Percentiles rank a stretch among this genome's conserved stretches.
Conservation (phyloP, 108 stramenopile genomes). For the Nitzschia sp. region DNA sequence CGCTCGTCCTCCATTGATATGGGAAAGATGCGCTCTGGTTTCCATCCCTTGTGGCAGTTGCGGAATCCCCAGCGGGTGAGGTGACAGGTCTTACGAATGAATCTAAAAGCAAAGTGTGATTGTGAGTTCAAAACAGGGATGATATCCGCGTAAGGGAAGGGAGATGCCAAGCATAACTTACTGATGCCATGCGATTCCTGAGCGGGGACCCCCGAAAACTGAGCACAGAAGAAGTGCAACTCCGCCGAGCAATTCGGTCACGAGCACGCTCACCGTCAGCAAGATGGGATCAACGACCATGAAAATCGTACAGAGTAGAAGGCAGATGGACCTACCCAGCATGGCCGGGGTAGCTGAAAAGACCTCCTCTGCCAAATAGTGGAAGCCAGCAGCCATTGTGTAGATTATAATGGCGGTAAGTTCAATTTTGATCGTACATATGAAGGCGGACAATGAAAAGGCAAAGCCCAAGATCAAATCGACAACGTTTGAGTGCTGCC, state of each 20-base stretch:
- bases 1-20: conserved; percentile 8
- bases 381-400: conserved; percentile 7
- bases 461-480: conserved; percentile 11
- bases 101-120: neutral
- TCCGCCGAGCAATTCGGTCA: conserved; percentile 22
- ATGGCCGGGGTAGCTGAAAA: neutral
- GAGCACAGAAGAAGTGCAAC: conserved; percentile 19
- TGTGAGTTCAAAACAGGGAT: neutral
- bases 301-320: neutral
- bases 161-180: neutral
- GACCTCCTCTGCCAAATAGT: conserved; percentile 13
- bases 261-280: conserved; percentile 6
- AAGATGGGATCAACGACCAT: conserved; percentile 17
- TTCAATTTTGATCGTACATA: conserved; percentile 12
- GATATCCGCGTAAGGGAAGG: neutral
- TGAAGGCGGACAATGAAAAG: neutral
- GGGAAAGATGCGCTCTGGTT: conserved; percentile 16
- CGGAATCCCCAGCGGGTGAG: conserved; percentile 29
- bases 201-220: conserved; percentile 12
- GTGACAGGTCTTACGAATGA: conserved; percentile 24
- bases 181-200: conserved; percentile 23
- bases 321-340: conserved; percentile 7
- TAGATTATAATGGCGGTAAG: conserved; percentile 15
- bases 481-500: conserved; percentile 17
- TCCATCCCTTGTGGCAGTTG: conserved; percentile 16